phyloP scores from a whole-genome alignment of 768 basidiomycete genomes.

The Tylopilus vinaceipallidus region DNA sequence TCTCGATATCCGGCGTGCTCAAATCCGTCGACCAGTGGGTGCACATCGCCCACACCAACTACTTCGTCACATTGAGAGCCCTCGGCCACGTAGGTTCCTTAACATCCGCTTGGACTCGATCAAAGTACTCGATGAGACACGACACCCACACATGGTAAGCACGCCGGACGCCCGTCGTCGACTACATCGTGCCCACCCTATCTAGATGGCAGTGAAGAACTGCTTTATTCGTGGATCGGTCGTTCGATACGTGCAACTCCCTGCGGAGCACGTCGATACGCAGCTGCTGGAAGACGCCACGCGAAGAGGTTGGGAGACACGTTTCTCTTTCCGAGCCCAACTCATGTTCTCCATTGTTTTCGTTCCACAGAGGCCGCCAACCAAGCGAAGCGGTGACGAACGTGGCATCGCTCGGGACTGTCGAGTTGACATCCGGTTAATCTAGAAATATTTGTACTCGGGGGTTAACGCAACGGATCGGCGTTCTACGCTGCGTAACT shows the following conservation, averaged over 20 bases:
- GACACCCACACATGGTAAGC: conserved; percentile 95
- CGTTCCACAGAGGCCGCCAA: conserved; percentile 38
- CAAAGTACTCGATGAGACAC: conserved; percentile 84
- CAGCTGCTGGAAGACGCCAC: conserved; percentile 96
- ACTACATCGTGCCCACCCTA: neutral
- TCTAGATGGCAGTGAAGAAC: conserved; percentile 96
- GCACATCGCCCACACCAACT: neutral
- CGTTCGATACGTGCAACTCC: conserved; percentile 95
- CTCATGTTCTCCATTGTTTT: conserved; percentile 4
- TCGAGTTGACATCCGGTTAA: too few species aligned
- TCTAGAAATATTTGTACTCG: too few species aligned
- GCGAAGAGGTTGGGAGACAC: conserved; percentile 69
- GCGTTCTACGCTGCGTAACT: too few species aligned
- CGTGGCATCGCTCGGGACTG: neutral
- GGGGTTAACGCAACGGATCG: too few species aligned
- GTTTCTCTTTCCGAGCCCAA: neutral
- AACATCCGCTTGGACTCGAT: conserved; percentile 97
- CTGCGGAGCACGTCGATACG: conserved; percentile 90
- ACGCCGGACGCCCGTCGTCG: neutral
- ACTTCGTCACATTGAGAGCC: neutral
- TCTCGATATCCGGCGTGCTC: conserved; percentile 91
- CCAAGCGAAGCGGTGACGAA: conserved; percentile 38
- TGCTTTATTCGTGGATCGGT: conserved; percentile 99
- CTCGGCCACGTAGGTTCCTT: conserved; percentile 61
- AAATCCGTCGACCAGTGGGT: conserved; percentile 98